Evolutionary conservation across 352 stramenopile genomes (phyloP), one percentile per base, ranked within the genome.

Genomic region (Globisporangium takayamanum): DNA sequence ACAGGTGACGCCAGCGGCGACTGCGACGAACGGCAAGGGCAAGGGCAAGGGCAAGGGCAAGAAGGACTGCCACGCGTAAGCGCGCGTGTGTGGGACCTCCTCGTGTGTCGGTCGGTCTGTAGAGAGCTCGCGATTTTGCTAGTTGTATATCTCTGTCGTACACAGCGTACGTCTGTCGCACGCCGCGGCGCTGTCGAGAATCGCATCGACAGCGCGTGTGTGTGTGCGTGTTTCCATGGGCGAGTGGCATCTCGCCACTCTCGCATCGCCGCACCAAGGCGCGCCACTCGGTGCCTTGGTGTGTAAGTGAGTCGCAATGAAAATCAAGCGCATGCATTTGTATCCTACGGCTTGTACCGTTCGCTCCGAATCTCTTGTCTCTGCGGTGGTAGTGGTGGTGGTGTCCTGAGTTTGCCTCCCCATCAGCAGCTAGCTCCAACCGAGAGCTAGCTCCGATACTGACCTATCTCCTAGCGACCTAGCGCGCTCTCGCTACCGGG

Each of bases 61-160:
- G 50, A 55, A 55, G 50, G 50, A 55, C 50, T 55, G 50, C 50
- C 50, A 55, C 33, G 50, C 50, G 4, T 55, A 55, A 55, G 50
- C 18, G n/a, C 50, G 50, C 18, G 25, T 22, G 22, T 22, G 22
- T 51, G 15, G 12, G 46, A 50, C 18, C 14, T 20, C 18, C 14
- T 20, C 6, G 16, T 30, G 6, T 22, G 22, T 22, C 5, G 50
- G 15, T 20, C 28, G 3, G 28, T 33, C 15, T 20, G 41, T 22
- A 20, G 15, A 20, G 18, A 18, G 41, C 41, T 47, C 25, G n/a
- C 28, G 33, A 53, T 55, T 55, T 55, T 55, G 50, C 20, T 53
- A 33, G 25, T n/a, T 41, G 28, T 53, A 8, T 26, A 42, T 44
- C 15, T 42, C 49, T 53, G 49, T 53, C 49, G 48, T 39, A 22